A percentile compares a stretch with the other conserved stretches of the same genome.
These are phyloP conservation scores for Alternaria ventricosa DNA, from an alignment of 2,329 filamentous ascomycete genomes.

Conservation along the genomic window DNA sequence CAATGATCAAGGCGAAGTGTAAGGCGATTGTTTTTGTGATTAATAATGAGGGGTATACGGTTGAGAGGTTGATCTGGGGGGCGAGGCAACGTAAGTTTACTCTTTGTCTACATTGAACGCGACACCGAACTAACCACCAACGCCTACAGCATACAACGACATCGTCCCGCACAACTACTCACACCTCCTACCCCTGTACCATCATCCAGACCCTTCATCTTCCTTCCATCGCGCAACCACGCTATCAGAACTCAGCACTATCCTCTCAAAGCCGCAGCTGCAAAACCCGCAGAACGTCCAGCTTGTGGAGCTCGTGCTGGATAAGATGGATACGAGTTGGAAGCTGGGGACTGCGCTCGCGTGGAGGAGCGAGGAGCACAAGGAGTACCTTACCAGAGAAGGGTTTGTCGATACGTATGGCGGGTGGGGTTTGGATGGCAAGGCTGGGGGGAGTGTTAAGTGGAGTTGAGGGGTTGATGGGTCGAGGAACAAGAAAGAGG, in stretches of 20 bases:
- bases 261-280: slow-evolving; percentile 41
- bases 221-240: slow-evolving; percentile 49
- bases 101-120: neutral
- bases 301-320: slow-evolving; percentile 53
- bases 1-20: slow-evolving; percentile 60
- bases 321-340: slow-evolving; percentile 32
- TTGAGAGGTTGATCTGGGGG: slow-evolving; percentile 57
- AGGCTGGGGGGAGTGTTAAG: slow-evolving; percentile 28
- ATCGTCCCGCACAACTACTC: slow-evolving; percentile 49
- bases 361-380: slow-evolving; percentile 42
- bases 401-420: slow-evolving; percentile 49
- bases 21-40: slow-evolving; percentile 52
- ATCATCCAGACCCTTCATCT: slow-evolving; percentile 36
- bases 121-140: neutral
- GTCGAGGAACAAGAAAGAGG: too few relatives aligned
- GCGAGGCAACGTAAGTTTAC: slow-evolving; percentile 39
- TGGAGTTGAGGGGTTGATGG: slow-evolving; percentile 20
- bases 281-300: slow-evolving; percentile 42
- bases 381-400: slow-evolving; percentile 47
- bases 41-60: slow-evolving; percentile 57
- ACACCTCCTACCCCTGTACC: slow-evolving; percentile 51
- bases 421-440: slow-evolving; percentile 35
- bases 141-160: slow-evolving; percentile 46
- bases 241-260: slow-evolving; percentile 47
- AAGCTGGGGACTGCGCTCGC: slow-evolving; percentile 50